Base-by-base conservation (phyloP, 1,284 basidiomycete species). In the Apiotrichum porosum region DNA sequence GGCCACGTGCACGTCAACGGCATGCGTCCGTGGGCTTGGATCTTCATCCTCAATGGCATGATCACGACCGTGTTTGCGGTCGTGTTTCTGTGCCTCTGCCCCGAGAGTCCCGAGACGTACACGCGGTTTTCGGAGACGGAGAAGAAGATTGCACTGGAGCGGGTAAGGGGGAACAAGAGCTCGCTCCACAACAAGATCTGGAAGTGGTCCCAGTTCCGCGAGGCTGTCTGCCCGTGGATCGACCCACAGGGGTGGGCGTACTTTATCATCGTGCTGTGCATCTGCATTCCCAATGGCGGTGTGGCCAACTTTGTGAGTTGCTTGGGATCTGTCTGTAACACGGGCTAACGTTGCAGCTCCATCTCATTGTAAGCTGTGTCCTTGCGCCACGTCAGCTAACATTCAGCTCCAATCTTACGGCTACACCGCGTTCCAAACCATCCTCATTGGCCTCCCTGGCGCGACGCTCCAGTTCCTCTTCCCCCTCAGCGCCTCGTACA, bases 151-250 rank as follows among this genome's bases (percentile, higher is more conserved):
- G 66, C 63, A 12, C 51, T 65, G 30, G 63, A 66, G 42, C 57
- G 66, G 21, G 58, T 71, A 22, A 54, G 67, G 18, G 60, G 56
- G 17, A 69, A 71, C 51, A 63, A 63, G 54, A 53, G 58, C 19
- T 59, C 60, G 26, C 46, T 70, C 30, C 54, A 54, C 14, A 58
- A 49, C 46, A 58, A 58, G 22, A 41, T 45, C n/a, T 61, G 66
- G 62, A 67, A 67, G 50, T 65, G 68, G 62, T 44, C 49, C 24
- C 66, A 68, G 38, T 59, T 63, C 19, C 46, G 52, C 13, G 68
- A 70, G 44, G 66, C 63, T 13, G 42, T 67, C 13, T 51, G 28
- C 19, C 60, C 62, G 2, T 66, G 62, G 62, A 56, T 51, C 36
- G 62, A 63, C 42, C 59, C 60, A 1, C 62, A 62, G 52, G 58